Base-by-base conservation (phyloP, 257 asterid species). In the Gentiana dahurica region DNA sequence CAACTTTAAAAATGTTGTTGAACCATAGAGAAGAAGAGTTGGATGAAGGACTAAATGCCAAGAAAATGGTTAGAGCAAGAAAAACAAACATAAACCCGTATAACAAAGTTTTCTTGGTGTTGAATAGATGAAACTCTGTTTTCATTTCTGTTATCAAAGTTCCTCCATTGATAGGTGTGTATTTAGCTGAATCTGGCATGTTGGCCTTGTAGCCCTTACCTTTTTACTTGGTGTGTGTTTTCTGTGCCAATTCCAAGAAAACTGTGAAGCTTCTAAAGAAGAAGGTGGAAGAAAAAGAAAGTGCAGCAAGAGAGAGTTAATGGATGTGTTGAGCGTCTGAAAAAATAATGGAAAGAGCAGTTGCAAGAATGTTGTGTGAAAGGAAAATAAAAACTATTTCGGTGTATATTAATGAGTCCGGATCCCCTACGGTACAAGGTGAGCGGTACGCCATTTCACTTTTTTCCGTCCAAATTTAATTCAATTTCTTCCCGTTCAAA, bases 1-100 rank as follows among this genome's bases (percentile, higher is more conserved):
- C 57, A 4, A 55, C 8, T 11, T 72, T 56, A 36, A 77, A 77
- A 9, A 75, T 66, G 67, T 78, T 68, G 1, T 85, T 53, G 50
- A 79, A 79, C 77, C 80, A 75, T 15, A 90, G 94, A 3, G 97
- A 71, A 8, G 94, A 68, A 56, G 94, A 67, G 73, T 77, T 84
- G 0, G 88, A 53, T 13, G 93, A 80, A 24, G 95, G 97, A 38
- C 73, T 69, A 59, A 90, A 86, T 13, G 91, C 96, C 24, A 90
- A 58, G 48, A 86, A 80, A 62, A 80, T 80, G 37, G 96, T 77
- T 73, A 82, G 69, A 50, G 81, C 91, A 57, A 84, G 69, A 75
- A 87, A 81, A 48, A 70, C 38, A 55, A 86, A 82, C 45, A 86
- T 45, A 43, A 77, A 75, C 1, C 58, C 83, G 64, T 80, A 83